Evolutionary conservation across 306 rosid genomes (phyloP).

Genomic region (Astragalus membranaceus): DNA sequence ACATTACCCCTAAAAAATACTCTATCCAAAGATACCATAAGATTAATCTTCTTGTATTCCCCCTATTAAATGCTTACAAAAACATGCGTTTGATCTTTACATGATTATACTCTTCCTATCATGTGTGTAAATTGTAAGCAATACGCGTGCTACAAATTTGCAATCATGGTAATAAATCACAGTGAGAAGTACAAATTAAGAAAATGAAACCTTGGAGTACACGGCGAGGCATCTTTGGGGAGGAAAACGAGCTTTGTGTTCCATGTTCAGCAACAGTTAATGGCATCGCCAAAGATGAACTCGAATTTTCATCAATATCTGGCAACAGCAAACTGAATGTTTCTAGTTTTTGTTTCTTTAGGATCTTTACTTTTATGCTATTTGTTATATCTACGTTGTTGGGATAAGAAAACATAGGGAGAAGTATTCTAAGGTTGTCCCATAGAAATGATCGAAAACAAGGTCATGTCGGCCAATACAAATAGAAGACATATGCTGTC

Average conservation of each 20-base stretch:
- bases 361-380: no score
- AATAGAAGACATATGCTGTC: background rate
- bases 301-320: background rate
- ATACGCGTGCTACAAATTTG: no score
- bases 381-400: background rate
- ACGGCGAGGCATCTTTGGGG: conserved; percentile 28
- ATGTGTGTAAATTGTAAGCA: no score
- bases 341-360: background rate
- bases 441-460: conserved; percentile 28
- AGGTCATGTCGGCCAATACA: background rate
- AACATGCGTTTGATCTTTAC: no score
- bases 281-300: background rate
- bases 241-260: background rate
- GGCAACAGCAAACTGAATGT: background rate
- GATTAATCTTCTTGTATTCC: no score
- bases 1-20: no score
- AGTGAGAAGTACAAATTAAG: background rate
- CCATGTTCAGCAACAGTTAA: background rate
- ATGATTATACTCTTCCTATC: no score
- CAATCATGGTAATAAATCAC: background rate
- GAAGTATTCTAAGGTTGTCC: conserved; percentile 16
- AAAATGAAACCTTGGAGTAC: conserved; percentile 35
- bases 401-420: background rate
- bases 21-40: no score
- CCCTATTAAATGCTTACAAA: no score